Evolutionary conservation across 2,329 filamentous ascomycete species (phyloP).

Genomic region (Colletotrichum simmondsii): DNA sequence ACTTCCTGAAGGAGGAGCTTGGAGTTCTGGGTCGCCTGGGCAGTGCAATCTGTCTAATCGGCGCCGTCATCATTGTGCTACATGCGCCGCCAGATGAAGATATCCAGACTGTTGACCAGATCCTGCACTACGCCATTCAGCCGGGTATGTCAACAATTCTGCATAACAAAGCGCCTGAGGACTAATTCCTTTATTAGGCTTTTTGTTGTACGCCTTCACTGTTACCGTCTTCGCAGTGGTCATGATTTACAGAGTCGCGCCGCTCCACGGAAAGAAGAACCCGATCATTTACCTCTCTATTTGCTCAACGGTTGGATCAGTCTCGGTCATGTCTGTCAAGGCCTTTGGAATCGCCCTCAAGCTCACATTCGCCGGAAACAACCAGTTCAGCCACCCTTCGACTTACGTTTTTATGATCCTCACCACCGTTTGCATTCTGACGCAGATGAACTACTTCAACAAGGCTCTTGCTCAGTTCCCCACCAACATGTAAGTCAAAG

Average conservation of each 20-base stretch:
- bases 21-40: constrained; percentile 93
- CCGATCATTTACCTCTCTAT: constrained; percentile 97
- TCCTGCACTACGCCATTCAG: constrained; percentile 88
- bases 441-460: constrained; percentile 99
- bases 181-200: constrained; percentile 66
- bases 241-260: constrained; percentile 97
- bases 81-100: constrained; percentile 96
- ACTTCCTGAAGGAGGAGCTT: constrained; percentile 90
- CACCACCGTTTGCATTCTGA: constrained; percentile 91
- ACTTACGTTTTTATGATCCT: constrained; percentile 98
- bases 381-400: constrained; percentile 93
- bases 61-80: constrained; percentile 95
- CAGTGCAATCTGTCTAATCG: constrained; percentile 95
- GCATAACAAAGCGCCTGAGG: neutral
- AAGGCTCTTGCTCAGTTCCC: constrained; percentile 97
- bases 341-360: constrained; percentile 98
- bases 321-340: constrained; percentile 99
- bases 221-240: constrained; percentile 87
- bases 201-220: constrained; percentile 84
- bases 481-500: constrained; percentile 85
- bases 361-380: constrained; percentile 90
- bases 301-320: constrained; percentile 94
- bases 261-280: constrained; percentile 92
- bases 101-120: constrained; percentile 90
- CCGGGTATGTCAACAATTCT: constrained; percentile 71